These are phyloP conservation scores for Acrocalymma vagum DNA, from an alignment of 2,329 filamentous ascomycete genomes.

Conservation along the genomic window DNA sequence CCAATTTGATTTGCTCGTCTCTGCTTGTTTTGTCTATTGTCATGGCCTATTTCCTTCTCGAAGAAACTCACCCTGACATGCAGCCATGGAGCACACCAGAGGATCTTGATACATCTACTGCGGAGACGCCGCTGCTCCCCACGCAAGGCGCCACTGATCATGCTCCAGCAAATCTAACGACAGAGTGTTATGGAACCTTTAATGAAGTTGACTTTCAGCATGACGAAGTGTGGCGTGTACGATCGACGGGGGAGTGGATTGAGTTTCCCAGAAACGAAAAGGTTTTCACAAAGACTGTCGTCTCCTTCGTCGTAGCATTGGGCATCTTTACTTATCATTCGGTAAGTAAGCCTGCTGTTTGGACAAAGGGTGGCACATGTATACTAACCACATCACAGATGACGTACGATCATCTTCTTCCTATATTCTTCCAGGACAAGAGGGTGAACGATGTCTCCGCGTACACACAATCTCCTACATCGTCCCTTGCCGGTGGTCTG, in stretches of 20 bases:
- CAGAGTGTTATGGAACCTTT: conserved; percentile 84
- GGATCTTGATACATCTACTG: conserved; percentile 52
- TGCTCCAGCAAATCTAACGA: conserved; percentile 74
- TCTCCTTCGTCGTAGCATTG: conserved; percentile 80
- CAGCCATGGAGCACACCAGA: conserved; percentile 60
- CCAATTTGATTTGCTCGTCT: conserved; percentile 83
- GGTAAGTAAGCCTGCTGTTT: conserved; percentile 26
- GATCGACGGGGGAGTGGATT: conserved; percentile 55
- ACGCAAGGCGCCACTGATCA: conserved; percentile 78
- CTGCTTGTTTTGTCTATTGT: conserved; percentile 82
- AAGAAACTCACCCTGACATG: conserved; percentile 90
- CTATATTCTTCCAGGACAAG: conserved; percentile 90
- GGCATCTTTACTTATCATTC: conserved; percentile 94
- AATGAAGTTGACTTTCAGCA: conserved; percentile 63
- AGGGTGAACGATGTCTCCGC: conserved; percentile 51
- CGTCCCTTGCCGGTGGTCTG: conserved; percentile 65
- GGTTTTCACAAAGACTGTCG: conserved; percentile 70
- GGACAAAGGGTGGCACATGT: no score
- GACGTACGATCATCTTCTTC: conserved; percentile 91
- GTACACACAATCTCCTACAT: conserved; percentile 26
- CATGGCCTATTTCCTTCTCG: conserved; percentile 79
- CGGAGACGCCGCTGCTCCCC: conserved; percentile 78
- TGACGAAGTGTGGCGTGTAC: conserved; percentile 62
- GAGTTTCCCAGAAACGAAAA: conserved; percentile 48
- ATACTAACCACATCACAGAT: conserved; percentile 60